Percentiles rank a stretch among this genome's conserved stretches.
Evolutionary conservation across 2,329 filamentous ascomycete species (phyloP).

Genomic region (Calonectria pseudoreteaudii): DNA sequence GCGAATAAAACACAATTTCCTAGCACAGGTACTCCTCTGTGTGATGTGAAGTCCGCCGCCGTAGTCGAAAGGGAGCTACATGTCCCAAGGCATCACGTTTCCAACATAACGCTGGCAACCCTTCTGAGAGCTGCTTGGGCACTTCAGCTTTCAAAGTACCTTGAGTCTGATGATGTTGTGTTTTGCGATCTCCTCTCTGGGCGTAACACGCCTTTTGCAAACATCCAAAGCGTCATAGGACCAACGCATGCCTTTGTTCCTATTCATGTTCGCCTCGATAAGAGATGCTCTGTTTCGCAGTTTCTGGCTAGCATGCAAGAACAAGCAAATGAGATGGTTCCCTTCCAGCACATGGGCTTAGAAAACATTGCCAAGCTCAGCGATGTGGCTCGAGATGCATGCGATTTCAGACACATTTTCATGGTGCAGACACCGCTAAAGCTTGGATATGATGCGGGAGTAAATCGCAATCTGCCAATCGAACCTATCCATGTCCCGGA

Average conservation of each 20-base stretch:
- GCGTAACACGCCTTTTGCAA: background rate
- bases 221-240: background rate
- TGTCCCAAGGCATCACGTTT: background rate
- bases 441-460: background rate
- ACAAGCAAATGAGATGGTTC: background rate
- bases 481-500: background rate
- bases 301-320: background rate
- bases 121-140: background rate
- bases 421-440: background rate
- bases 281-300: background rate
- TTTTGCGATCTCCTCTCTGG: background rate
- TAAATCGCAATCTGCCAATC: background rate
- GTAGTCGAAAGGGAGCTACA: background rate
- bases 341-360: background rate
- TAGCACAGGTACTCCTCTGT: too few relatives aligned
- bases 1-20: background rate
- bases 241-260: background rate
- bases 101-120: background rate
- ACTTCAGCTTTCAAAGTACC: background rate
- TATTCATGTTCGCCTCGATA: background rate
- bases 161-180: background rate
- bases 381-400: background rate
- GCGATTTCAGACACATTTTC: background rate
- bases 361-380: conserved; percentile 8
- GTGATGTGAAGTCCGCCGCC: too few relatives aligned